Evolutionary conservation across 768 basidiomycete species (phyloP).

Genomic region (Rhodotorula babjevae): DNA sequence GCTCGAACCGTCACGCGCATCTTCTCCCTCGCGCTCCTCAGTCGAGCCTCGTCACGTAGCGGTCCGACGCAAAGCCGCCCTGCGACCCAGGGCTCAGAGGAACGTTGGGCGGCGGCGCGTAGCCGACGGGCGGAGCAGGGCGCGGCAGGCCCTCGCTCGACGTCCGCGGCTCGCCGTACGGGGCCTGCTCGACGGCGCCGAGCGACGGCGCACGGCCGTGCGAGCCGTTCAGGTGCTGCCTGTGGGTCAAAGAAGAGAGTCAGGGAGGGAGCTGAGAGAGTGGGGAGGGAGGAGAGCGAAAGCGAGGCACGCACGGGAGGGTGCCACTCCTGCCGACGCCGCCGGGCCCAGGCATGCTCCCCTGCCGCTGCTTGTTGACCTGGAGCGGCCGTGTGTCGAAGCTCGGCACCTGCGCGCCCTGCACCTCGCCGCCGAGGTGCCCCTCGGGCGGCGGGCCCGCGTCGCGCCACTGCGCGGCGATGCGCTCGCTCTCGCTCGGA

Average conservation of each 20-base stretch:
- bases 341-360: background rate
- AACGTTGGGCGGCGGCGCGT: background rate
- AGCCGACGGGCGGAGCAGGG: constrained; percentile 3
- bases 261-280: background rate
- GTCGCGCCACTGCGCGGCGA: constrained; percentile 18
- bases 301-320: background rate
- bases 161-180: background rate
- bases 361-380: constrained; percentile 19
- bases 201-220: background rate
- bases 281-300: too few species aligned
- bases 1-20: background rate
- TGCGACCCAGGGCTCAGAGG: constrained; percentile 7
- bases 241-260: background rate
- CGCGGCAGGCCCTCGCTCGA: background rate
- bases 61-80: constrained; percentile 9
- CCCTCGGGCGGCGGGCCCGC: background rate
- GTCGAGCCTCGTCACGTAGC: constrained; percentile 21
- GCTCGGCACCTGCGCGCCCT: constrained; percentile 1
- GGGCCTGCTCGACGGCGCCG: background rate
- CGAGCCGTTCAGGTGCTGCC: background rate
- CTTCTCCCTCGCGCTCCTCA: background rate
- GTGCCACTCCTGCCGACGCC: constrained; percentile 9
- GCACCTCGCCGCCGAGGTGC: background rate
- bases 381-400: constrained; percentile 31
- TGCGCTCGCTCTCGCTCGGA: constrained; percentile 22